Evolutionary conservation across 257 asterid genomes (phyloP).

Genomic region (Craterostigma plantagineum): DNA sequence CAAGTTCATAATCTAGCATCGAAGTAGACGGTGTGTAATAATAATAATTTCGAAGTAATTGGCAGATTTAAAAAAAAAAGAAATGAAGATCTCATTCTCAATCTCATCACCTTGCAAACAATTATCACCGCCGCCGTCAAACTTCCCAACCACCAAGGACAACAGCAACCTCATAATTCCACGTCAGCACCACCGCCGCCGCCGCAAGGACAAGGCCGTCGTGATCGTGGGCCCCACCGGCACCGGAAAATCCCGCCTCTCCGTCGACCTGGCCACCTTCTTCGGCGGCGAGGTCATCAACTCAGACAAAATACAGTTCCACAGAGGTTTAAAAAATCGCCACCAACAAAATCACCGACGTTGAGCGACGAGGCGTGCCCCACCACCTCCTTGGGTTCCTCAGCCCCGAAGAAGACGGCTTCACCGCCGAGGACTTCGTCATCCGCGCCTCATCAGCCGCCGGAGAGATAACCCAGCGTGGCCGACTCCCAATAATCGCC

Average conservation of each 20-base stretch:
- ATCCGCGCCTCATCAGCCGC: background rate
- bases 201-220: background rate
- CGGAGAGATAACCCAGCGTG: background rate
- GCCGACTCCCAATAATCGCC: conserved; percentile 14
- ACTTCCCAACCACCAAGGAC: too few species aligned
- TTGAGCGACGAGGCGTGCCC: background rate
- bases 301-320: conserved; percentile 1
- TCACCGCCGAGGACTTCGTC: conserved; percentile 3
- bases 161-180: too few species aligned
- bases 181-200: too few species aligned
- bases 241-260: conserved; percentile 1
- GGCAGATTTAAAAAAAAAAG: too few species aligned
- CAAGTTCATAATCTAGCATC: too few species aligned
- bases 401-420: background rate
- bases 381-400: conserved; percentile 1
- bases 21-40: too few species aligned
- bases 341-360: conserved; percentile 1
- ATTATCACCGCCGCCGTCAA: too few species aligned
- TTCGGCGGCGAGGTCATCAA: conserved; percentile 1
- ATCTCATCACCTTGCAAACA: too few species aligned
- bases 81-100: too few species aligned
- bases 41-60: too few species aligned
- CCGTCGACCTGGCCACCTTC: background rate
- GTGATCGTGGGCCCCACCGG: conserved; percentile 5
- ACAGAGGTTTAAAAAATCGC: conserved; percentile 1